Conservation (phyloP, 1,139 yeast species). For the Candida pseudoviswanathii region DNA sequence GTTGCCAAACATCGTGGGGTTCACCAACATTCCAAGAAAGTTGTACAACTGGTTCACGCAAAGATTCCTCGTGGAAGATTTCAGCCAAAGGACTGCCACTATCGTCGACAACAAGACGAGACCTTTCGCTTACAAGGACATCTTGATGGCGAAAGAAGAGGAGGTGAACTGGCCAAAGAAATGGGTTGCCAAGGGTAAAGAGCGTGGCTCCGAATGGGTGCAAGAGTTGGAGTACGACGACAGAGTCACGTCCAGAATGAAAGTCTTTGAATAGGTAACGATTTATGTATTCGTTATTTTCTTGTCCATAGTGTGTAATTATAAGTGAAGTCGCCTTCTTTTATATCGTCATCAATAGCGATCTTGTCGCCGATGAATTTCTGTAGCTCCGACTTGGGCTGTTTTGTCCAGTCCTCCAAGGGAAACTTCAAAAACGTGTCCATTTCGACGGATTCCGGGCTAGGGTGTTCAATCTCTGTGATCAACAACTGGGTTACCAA, state of each 20-base stretch:
- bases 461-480: constrained; percentile 61
- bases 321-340: constrained; percentile 39
- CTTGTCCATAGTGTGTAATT: constrained; percentile 20
- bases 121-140: constrained; percentile 58
- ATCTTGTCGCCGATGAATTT: constrained; percentile 41
- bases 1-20: constrained; percentile 77
- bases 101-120: constrained; percentile 60
- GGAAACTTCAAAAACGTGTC: constrained; percentile 63
- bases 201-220: constrained; percentile 85
- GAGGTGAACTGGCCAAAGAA: constrained; percentile 88
- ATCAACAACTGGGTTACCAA: constrained; percentile 61
- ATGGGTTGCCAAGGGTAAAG: constrained; percentile 77
- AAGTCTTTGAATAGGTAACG: constrained; percentile 45
- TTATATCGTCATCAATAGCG: constrained; percentile 37
- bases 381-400: constrained; percentile 35
- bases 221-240: constrained; percentile 72
- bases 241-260: constrained; percentile 58
- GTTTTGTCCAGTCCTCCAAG: constrained; percentile 38
- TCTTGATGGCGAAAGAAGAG: constrained; percentile 61
- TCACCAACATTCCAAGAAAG: constrained; percentile 72
- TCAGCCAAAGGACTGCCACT: constrained; percentile 62
- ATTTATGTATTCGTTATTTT: constrained; percentile 3
- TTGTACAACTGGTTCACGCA: constrained; percentile 77
- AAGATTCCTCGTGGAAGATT: constrained; percentile 70
- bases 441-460: constrained; percentile 45